Conservation (phyloP, 495 filamentous ascomycete genomes). For the Letharia columbiana region DNA sequence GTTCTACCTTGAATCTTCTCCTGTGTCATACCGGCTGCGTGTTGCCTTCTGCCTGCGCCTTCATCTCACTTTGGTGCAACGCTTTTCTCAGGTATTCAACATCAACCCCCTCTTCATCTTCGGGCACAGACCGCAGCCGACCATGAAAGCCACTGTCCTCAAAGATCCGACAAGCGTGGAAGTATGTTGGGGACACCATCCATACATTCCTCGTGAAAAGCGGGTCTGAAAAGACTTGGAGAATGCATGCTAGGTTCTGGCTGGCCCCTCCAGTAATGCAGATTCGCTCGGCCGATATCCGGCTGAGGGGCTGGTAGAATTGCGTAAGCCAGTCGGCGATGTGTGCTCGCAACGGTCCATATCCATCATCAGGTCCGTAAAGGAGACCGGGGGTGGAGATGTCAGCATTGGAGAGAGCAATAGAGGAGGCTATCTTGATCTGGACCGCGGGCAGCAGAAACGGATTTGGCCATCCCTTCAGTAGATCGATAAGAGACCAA, state of each 20-base stretch:
- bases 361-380: slow-evolving; percentile 75
- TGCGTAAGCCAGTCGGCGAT: slow-evolving; percentile 60
- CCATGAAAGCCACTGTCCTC: slow-evolving; percentile 63
- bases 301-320: slow-evolving; percentile 46
- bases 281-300: slow-evolving; percentile 49
- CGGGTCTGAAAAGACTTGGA: slow-evolving; percentile 72
- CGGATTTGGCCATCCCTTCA: slow-evolving; percentile 64
- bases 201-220: slow-evolving; percentile 66
- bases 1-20: no score
- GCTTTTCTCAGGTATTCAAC: slow-evolving; percentile 48
- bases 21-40: slow-evolving; percentile 33
- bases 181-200: slow-evolving; percentile 73
- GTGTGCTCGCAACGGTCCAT: slow-evolving; percentile 51
- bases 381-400: slow-evolving; percentile 50
- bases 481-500: slow-evolving; percentile 48
- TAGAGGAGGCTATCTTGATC: slow-evolving; percentile 46
- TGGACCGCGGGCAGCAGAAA: slow-evolving; percentile 55
- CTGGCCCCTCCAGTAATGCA: slow-evolving; percentile 75
- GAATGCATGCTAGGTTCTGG: slow-evolving; percentile 62
- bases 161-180: slow-evolving; percentile 68
- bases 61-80: slow-evolving; percentile 33
- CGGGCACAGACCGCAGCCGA: slow-evolving; percentile 54
- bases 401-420: slow-evolving; percentile 49
- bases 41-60: slow-evolving; percentile 29
- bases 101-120: slow-evolving; percentile 69